Conservation (phyloP, 1,284 basidiomycete species). For the Leccinum ponderosum region DNA sequence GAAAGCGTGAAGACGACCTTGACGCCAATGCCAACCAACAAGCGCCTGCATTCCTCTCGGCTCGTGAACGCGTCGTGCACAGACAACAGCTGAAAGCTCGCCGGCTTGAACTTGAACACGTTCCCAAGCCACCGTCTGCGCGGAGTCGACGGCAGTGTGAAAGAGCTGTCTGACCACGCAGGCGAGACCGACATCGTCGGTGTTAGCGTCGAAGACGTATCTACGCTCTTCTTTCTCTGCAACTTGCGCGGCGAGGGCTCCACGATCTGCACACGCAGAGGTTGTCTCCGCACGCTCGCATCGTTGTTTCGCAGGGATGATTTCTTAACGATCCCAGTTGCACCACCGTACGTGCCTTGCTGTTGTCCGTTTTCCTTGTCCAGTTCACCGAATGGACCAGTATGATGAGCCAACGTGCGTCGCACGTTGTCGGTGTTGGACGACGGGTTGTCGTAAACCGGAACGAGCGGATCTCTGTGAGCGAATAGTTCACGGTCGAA, state of each 20-base stretch:
- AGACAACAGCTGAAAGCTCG: constrained; percentile 65
- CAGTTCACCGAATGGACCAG: constrained; percentile 25
- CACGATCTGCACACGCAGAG: constrained; percentile 51
- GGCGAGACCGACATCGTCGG: constrained; percentile 34
- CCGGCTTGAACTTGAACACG: constrained; percentile 85
- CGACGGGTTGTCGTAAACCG: constrained; percentile 2
- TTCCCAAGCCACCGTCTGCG: constrained; percentile 88
- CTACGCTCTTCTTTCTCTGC: constrained; percentile 43
- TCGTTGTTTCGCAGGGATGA: constrained; percentile 44
- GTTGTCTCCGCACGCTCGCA: constrained; percentile 20
- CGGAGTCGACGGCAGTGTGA: constrained; percentile 45
- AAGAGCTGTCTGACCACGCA: constrained; percentile 47
- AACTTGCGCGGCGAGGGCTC: constrained; percentile 45
- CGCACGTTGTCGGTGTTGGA: constrained; percentile 2
- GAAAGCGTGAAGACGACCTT: constrained; percentile 65
- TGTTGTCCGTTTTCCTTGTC: constrained; percentile 39
- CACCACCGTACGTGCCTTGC: constrained; percentile 11
- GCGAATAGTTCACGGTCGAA: neutral
- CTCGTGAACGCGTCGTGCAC: constrained; percentile 68
- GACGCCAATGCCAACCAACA: constrained; percentile 75
- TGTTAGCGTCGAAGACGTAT: constrained; percentile 10
- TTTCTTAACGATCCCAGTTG: constrained; percentile 35
- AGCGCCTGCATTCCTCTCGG: constrained; percentile 68
- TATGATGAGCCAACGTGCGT: neutral
- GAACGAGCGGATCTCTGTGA: constrained; percentile 14